Evolutionary conservation across 129 eudicot genomes (phyloP).

Genomic region (Mikania micrantha): DNA sequence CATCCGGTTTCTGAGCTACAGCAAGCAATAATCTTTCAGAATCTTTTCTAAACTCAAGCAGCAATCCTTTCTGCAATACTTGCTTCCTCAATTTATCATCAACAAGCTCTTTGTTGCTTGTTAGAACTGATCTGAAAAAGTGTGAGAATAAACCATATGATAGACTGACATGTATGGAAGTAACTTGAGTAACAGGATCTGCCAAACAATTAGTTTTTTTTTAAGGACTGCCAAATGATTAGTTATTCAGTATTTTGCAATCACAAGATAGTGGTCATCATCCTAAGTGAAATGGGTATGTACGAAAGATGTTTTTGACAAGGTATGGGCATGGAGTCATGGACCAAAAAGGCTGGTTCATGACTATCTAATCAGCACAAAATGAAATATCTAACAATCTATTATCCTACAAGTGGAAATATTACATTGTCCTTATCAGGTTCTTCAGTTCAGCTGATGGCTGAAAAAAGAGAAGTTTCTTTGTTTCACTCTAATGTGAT

Average conservation of each 20-base stretch:
- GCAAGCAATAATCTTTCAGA: slow-evolving; percentile 83
- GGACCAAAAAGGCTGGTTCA: slow-evolving; percentile 5
- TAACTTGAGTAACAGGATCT: slow-evolving; percentile 1
- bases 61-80: slow-evolving; percentile 66
- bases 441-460: slow-evolving; percentile 3
- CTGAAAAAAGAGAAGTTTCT: not conserved
- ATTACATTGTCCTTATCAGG: not conserved
- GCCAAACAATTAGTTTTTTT: not conserved
- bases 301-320: not conserved
- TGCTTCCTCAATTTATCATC: slow-evolving; percentile 53
- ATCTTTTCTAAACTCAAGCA: slow-evolving; percentile 86
- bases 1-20: slow-evolving; percentile 86
- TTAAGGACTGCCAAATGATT: not conserved
- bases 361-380: slow-evolving; percentile 12
- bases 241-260: not conserved
- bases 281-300: slow-evolving; percentile 1
- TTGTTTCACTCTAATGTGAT: slow-evolving; percentile 8
- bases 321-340: not conserved
- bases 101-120: slow-evolving; percentile 46
- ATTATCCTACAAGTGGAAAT: not conserved
- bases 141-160: not conserved
- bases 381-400: slow-evolving; percentile 6
- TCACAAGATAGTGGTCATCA: slow-evolving; percentile 10
- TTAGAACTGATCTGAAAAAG: slow-evolving; percentile 57
- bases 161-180: not conserved